Evolutionary conservation across 2,329 filamentous ascomycete species (phyloP).

Genomic region (Aspergillus costaricaensis): DNA sequence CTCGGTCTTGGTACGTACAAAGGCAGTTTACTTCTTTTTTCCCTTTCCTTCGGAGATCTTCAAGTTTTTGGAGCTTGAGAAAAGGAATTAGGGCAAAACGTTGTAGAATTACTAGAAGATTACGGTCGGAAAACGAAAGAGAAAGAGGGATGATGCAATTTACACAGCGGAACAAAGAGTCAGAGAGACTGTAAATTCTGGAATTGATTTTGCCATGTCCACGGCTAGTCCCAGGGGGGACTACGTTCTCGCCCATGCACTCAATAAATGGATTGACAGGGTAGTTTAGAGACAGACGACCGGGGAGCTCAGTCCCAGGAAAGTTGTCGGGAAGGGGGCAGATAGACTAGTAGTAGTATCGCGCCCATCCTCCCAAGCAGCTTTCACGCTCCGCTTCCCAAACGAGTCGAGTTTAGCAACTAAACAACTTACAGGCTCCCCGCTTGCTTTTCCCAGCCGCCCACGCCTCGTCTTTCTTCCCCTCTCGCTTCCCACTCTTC

Average conservation of each 20-base stretch:
- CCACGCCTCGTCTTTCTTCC: slow-evolving; percentile 17
- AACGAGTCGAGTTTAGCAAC: neutral
- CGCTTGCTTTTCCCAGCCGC: slow-evolving; percentile 24
- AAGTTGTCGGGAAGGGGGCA: neutral
- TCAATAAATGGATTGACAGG: neutral
- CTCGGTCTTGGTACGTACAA: neutral
- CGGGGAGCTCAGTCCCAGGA: neutral
- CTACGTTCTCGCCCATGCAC: neutral
- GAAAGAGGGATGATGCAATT: neutral
- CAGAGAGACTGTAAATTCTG: neutral
- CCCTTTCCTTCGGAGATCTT: neutral
- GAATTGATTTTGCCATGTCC: neutral
- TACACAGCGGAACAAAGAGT: neutral
- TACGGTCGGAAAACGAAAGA: neutral
- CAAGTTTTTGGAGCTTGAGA: neutral
- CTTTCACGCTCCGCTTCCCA: neutral
- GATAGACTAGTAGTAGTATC: neutral
- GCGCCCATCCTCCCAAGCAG: neutral
- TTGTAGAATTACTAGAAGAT: neutral
- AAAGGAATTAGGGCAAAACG: neutral
- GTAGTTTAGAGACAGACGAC: neutral
- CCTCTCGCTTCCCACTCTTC: slow-evolving; percentile 23
- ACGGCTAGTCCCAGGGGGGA: neutral
- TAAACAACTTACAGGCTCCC: slow-evolving; percentile 11
- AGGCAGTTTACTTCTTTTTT: neutral